Evolutionary conservation across 73 alveolate species (phyloP), one percentile per base, ranked within the genome.

Genomic region (Paraurostyla sp.): DNA sequence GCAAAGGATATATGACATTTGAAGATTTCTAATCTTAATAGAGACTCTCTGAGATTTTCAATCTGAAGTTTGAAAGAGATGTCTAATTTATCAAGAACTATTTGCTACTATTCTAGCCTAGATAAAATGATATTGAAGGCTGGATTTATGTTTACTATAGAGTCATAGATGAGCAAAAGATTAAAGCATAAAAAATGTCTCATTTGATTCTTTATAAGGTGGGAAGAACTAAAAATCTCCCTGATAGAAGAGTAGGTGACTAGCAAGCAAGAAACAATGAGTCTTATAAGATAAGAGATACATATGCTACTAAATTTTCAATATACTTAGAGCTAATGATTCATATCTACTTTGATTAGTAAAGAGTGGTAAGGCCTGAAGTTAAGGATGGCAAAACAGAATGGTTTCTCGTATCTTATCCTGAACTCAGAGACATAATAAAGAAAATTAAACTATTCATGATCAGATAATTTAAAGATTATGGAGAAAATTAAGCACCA

Each of bases 291-390:
- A 52, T 81, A 2, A 59, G 58, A 59, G 83, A 81, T 35, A 81
- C 82, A 9, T 52, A 33, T 27, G 29, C 49, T 20, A 15, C 91
- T 0, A 81, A 58, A 33, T 56, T 29, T 54, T 22, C 18, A 9
- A 57, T n/a, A 3, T 58, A 81, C 49, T 56, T 81, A 71, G 91
- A 81, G 58, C 58, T 35, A n/a, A 20, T 59, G 71, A 30, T 58
- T 13, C 91, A 81, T 43, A 35, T 30, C 49, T 81, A 40, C 73
- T 81, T 81, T 38, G 56, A 56, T 30, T 30, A 30, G 48, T 16
- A 58, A 22, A 56, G 91, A 81, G 91, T 81, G 0, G 83, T 81
- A 11, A 54, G 91, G 23, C 91, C 91, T 2, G 91, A 56, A 3
- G 20, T 56, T 9, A 57, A 33, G 29, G 91, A 81, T 38, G 91